Evolutionary conservation across 2,329 filamentous ascomycete genomes (phyloP).

Genomic region (Pseudogymnoascus sp.): DNA sequence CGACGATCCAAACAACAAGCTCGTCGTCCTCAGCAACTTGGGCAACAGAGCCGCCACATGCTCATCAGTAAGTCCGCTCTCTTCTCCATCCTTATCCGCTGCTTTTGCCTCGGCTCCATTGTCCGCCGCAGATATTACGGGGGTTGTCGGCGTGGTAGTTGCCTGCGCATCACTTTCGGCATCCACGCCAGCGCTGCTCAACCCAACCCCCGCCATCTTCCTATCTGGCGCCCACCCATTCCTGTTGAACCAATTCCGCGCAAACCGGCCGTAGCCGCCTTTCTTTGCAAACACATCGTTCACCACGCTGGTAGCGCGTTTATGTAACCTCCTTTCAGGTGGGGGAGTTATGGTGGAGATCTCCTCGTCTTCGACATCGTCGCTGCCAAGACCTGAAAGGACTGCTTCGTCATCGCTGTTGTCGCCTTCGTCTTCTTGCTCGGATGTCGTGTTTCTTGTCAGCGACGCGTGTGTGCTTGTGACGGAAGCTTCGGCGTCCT

Average conservation of each 20-base stretch:
- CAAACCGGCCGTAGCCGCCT: constrained; percentile 82
- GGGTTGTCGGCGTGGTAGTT: not conserved
- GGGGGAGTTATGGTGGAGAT: constrained; percentile 7
- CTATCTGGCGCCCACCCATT: constrained; percentile 64
- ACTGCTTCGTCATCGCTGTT: constrained; percentile 43
- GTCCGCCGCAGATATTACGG: not conserved
- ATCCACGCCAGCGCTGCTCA: not conserved
- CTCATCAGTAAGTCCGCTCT: not conserved
- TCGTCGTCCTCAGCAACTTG: constrained; percentile 75
- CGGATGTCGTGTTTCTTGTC: constrained; percentile 19
- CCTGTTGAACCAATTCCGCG: constrained; percentile 83
- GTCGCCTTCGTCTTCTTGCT: constrained; percentile 31
- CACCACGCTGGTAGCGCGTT: constrained; percentile 56
- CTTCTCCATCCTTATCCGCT: not conserved
- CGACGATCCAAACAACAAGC: constrained; percentile 73
- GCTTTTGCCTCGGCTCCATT: not conserved
- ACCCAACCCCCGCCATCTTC: not conserved
- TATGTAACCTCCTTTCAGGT: constrained; percentile 14
- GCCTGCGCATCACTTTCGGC: constrained; percentile 4
- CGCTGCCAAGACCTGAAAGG: constrained; percentile 25
- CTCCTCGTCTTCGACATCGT: constrained; percentile 39
- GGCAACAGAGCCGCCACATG: constrained; percentile 50
- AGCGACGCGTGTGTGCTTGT: constrained; percentile 46
- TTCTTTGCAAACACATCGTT: constrained; percentile 80
- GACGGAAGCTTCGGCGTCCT: constrained; percentile 68